Base-by-base conservation (phyloP, 495 filamentous ascomycete genomes). In the Tetracladium setigerum region DNA sequence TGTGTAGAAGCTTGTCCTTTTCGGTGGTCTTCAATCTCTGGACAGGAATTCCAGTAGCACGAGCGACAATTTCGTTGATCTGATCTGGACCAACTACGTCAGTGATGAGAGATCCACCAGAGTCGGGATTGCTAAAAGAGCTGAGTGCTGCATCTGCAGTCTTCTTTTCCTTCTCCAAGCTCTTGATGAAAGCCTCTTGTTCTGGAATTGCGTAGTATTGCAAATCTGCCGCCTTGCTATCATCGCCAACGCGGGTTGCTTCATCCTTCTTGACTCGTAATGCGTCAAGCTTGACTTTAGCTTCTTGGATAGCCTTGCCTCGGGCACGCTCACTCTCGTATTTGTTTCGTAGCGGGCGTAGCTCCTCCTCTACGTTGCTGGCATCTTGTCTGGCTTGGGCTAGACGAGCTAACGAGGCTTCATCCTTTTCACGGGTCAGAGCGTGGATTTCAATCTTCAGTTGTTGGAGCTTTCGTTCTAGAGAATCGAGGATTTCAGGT, bases 191-290 rank as follows among this genome's bases (percentile, higher is more conserved):
- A 17, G 69, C 59, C 64, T 91, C 82, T 50, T 94, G 84, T 54
- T 96, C 92, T 1, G 92, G 92, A 49, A 98, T 96, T 44, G 90
- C 92, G 60, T 95, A 95, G 74, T 96, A 97, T 62, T 88, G 84
- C 31, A 98, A 76, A 66, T 97, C 92, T 22, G 94, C 91, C 38
- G 89, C 90, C 3, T 79, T 84, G 42, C 76, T 67, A 50, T 86
- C 77, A 56, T 98, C 89, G 32, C 89, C 84, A 43, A 79, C 73
- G 51, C 92, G 81, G 62, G 89, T 87, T 18, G 92, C 92, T 55
- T 96, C 89, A 46, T 95, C 90, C 49, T 86, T 79, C 70, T 97
- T 97, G 57, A 86, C 82, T 56, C 85, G 84, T 44, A 95, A 78
- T 31, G 73, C 68, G 50, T 97, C 92, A 27, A 96, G 77, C 69